Evolutionary conservation across 2,329 filamentous ascomycete species (phyloP).

Genomic region (Penicillium sp.): DNA sequence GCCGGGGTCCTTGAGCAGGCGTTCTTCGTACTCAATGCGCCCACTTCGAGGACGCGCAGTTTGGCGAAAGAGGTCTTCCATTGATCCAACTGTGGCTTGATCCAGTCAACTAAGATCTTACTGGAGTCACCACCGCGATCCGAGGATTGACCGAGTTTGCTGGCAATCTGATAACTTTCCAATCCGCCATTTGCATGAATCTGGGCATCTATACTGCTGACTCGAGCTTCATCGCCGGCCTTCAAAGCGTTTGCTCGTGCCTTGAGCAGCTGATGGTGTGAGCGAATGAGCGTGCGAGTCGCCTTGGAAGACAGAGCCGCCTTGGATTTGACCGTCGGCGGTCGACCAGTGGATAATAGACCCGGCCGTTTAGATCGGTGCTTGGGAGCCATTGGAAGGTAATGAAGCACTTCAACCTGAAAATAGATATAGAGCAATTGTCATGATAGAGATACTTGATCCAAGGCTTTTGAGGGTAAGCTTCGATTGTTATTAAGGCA

Average conservation of each 20-base stretch:
- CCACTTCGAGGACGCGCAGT: slow-evolving; percentile 77
- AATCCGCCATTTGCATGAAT: slow-evolving; percentile 56
- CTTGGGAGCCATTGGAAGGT: slow-evolving; percentile 26
- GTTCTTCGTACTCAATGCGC: slow-evolving; percentile 77
- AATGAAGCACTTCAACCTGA: neutral
- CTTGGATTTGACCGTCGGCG: slow-evolving; percentile 38
- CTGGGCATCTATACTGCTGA: slow-evolving; percentile 43
- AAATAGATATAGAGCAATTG: neutral
- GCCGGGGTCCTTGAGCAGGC: slow-evolving; percentile 67
- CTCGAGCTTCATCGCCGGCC: slow-evolving; percentile 41
- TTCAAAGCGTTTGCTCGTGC: slow-evolving; percentile 49
- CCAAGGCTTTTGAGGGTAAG: neutral
- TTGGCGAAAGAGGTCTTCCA: slow-evolving; percentile 24
- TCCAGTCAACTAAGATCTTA: slow-evolving; percentile 56
- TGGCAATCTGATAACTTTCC: slow-evolving; percentile 57
- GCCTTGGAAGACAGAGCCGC: slow-evolving; percentile 51
- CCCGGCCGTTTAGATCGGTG: slow-evolving; percentile 32
- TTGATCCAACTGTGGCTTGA: slow-evolving; percentile 33
- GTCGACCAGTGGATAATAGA: slow-evolving; percentile 44
- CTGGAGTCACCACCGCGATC: slow-evolving; percentile 61
- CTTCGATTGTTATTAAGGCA: neutral
- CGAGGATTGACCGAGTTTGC: slow-evolving; percentile 56
- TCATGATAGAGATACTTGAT: neutral
- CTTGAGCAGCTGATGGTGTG: slow-evolving; percentile 58
- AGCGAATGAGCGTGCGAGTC: slow-evolving; percentile 55